phyloP scores from a whole-genome alignment of 1,284 basidiomycete species.

The Cryptococcus deneoformans region DNA sequence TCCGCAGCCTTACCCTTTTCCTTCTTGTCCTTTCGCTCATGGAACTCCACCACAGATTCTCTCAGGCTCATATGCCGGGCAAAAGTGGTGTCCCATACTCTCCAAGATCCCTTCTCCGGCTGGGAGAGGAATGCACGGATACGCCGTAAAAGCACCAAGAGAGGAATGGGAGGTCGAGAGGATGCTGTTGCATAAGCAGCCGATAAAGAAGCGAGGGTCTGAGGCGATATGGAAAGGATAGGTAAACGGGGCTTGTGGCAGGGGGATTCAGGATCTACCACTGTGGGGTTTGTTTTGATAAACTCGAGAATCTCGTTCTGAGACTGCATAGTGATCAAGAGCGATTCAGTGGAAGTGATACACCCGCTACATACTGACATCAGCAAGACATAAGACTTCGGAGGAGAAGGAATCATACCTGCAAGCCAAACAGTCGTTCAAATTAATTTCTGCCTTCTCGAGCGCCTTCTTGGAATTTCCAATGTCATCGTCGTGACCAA shows the following conservation, averaged over 20 bases:
- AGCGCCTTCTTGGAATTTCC: constrained; percentile 57
- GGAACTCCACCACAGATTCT: constrained; percentile 80
- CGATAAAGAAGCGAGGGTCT: constrained; percentile 84
- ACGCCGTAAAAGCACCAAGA: constrained; percentile 63
- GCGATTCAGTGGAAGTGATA: constrained; percentile 96
- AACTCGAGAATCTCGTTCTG: constrained; percentile 85
- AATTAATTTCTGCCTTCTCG: constrained; percentile 88
- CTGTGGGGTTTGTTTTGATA: constrained; percentile 55
- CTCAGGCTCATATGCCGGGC: constrained; percentile 80
- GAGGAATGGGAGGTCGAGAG: constrained; percentile 49
- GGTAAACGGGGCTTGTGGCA: constrained; percentile 54
- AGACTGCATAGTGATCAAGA: constrained; percentile 95
- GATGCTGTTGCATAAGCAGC: constrained; percentile 58
- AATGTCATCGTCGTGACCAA: constrained; percentile 10
- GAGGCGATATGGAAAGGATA: constrained; percentile 85
- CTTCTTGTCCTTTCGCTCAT: constrained; percentile 58
- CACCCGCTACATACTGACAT: constrained; percentile 66
- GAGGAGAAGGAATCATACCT: constrained; percentile 39
- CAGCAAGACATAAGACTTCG: background rate
- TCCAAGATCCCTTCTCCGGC: constrained; percentile 41
- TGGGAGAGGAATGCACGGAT: constrained; percentile 58
- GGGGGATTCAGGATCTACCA: constrained; percentile 11
- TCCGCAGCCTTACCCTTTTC: constrained; percentile 31
- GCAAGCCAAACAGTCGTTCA: constrained; percentile 79
- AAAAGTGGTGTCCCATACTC: constrained; percentile 92